Percentiles rank a stretch among this genome's conserved stretches.
Conservation (phyloP, 495 filamentous ascomycete species). For the Chlorociboria aeruginascens region DNA sequence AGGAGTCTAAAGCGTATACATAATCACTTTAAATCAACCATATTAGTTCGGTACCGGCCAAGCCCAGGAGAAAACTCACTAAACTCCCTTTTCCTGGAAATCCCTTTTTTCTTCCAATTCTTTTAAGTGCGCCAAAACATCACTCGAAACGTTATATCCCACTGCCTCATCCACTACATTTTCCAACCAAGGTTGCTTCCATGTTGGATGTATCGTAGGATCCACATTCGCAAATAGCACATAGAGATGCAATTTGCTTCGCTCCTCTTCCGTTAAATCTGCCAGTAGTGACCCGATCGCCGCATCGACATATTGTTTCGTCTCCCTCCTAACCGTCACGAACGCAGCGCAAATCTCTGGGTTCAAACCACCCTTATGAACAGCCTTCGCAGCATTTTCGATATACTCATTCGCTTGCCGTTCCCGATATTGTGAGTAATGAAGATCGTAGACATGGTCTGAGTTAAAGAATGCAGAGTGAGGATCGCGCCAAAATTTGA, state of each 20-base stretch:
- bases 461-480: slow-evolving; percentile 29
- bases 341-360: slow-evolving; percentile 27
- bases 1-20: slow-evolving; percentile 29
- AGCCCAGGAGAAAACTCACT: slow-evolving; percentile 9
- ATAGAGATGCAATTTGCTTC: slow-evolving; percentile 21
- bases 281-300: slow-evolving; percentile 27
- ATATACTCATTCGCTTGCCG: slow-evolving; percentile 22
- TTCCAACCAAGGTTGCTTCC: slow-evolving; percentile 2
- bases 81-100: slow-evolving; percentile 23
- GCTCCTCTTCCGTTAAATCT: slow-evolving; percentile 24
- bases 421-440: slow-evolving; percentile 26
- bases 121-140: slow-evolving; percentile 12
- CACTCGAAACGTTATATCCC: slow-evolving; percentile 15
- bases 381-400: slow-evolving; percentile 10
- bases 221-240: slow-evolving; percentile 25
- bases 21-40: slow-evolving; percentile 23
- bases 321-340: slow-evolving; percentile 23
- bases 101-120: slow-evolving; percentile 16
- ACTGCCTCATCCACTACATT: slow-evolving; percentile 12
- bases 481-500: slow-evolving; percentile 29
- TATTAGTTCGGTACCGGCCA: not conserved
- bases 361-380: slow-evolving; percentile 17
- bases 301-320: slow-evolving; percentile 24
- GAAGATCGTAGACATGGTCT: slow-evolving; percentile 25
- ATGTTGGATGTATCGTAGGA: slow-evolving; percentile 2